Base-by-base conservation (phyloP, 768 basidiomycete genomes). In the Trametes maxima region DNA sequence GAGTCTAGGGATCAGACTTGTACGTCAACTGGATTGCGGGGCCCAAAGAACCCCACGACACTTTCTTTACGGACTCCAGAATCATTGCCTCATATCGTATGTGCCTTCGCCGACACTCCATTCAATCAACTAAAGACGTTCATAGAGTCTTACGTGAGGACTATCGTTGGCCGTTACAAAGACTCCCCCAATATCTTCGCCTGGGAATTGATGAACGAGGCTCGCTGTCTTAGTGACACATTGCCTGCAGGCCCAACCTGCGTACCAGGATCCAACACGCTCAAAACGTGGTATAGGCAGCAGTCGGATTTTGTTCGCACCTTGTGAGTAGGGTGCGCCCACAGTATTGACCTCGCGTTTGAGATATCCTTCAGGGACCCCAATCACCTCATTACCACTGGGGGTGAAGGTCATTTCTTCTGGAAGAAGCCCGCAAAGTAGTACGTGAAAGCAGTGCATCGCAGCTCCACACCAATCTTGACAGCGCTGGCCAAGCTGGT, bases 361-460 rank as follows among this genome's bases (percentile, higher is more conserved):
- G 19, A 6, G n/a, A 42, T 17, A 54, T 40, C 14, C 39, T 13
- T 14, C 39, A 84, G 82, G 24, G 83, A 85, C 63, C 77, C 80
- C 8, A 67, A 80, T 66, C 83, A 85, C 60, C 54, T 84, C 60
- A 82, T 85, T 40, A 83, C 81, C 0, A 83, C 82, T 0, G 83
- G 82, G 19, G 83, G 83, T 4, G 83, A 85, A 69, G 84, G 84
- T 0, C 82, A 82, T 17, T 84, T 85, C 69, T 82, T 74, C 65
- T 82, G 78, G 79, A 75, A 76, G 46, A 65, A 77, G n/a, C 73
- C 77, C 7, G 73, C 71, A 24, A 70, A 72, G 22, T 80, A 74
- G 72, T 71, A 58, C 22, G 70, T 59, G 25, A 8, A 7, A 17
- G 24, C 21, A 1, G 35, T 17, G 7, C 37, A 46, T 21, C 22